Base-by-base conservation (phyloP, 768 basidiomycete species). In the Clavulina sp. region DNA sequence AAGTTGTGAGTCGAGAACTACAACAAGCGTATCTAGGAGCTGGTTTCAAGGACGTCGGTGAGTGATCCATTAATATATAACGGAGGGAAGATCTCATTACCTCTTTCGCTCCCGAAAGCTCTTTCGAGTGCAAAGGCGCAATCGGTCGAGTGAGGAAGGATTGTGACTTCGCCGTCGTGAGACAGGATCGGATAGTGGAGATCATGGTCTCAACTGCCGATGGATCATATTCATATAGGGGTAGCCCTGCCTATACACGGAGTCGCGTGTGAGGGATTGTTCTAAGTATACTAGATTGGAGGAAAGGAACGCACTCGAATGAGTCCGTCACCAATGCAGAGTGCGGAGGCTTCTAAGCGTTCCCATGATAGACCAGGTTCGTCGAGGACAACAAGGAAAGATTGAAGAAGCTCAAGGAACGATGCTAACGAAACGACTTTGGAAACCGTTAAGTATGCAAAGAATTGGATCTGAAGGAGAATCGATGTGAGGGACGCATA, bases 331-430 rank as follows among this genome's bases (percentile, higher is more conserved):
- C 77, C 80, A 6, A 84, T 83, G 63, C 85, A 85, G 6, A 85
- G 64, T 0, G 80, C 84, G 0, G 86, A 84, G 43, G 77, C 73
- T 64, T 85, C 81, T 2, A 83, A 86, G 18, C 87, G 76, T n/a
- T 80, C 77, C 57, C 82, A 78, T 3, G 86, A 87, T 2, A 86
- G 84, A 44, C 83, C 84, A 52, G 91, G 87, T 60, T 91, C 88
- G 60, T 89, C 85, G 19, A 95, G 69, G 2, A 93, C 92, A 1
- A 81, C 72, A 2, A 80, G 77, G 63, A 95, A 86, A 0, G 89
- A 83, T 56, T 81, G 78, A 24, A 95, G 72, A 28, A 95, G 75
- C 4, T 78, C 73, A 41, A 83, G 69, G 71, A 96, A 76, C 2
- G 91, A 92, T 5, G 80, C 74, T 0, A 78, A 63, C 2, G 84